These are phyloP conservation scores for Royoungia palumana DNA, from an alignment of 768 basidiomycete species.

Conservation along the genomic window DNA sequence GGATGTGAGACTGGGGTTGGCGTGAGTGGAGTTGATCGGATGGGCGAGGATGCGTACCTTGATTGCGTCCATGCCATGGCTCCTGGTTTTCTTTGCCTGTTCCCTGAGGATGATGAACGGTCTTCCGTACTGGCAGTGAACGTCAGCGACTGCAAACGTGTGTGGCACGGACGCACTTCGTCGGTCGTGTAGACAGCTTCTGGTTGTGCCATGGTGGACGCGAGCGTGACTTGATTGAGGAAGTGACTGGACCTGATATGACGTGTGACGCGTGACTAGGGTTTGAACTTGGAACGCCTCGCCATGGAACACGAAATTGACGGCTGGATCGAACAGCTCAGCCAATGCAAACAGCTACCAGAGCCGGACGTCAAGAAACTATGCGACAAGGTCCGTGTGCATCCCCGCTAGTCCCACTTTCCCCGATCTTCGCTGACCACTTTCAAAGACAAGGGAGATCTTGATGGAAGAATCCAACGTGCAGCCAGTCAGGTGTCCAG, in stretches of 20 bases:
- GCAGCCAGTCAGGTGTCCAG: constrained; percentile 96
- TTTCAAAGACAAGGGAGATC: constrained; percentile 87
- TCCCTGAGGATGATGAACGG: constrained; percentile 98
- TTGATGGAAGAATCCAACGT: constrained; percentile 99
- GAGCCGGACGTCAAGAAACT: constrained; percentile 96
- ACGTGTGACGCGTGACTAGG: constrained; percentile 27
- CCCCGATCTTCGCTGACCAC: constrained; percentile 19
- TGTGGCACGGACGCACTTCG: constrained; percentile 50
- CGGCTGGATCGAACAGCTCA: constrained; percentile 94
- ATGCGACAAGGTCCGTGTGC: constrained; percentile 84
- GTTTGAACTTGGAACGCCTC: constrained; percentile 23
- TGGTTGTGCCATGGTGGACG: constrained; percentile 34
- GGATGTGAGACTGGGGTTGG: constrained; percentile 76
- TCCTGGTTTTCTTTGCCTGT: constrained; percentile 87
- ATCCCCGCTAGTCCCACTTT: too few species aligned
- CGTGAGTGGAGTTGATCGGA: constrained; percentile 1
- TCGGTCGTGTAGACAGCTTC: constrained; percentile 85
- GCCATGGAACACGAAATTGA: constrained; percentile 79
- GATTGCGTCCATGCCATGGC: constrained; percentile 92
- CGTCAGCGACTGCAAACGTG: constrained; percentile 5
- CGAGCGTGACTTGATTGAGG: constrained; percentile 26
- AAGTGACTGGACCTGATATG: constrained; percentile 26
- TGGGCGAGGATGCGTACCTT: constrained; percentile 51
- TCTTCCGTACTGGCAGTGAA: constrained; percentile 66
- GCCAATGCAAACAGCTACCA: constrained; percentile 94